Percentiles rank a stretch among this genome's conserved stretches.
phyloP scores from a whole-genome alignment of 305 asterid genomes.

The Rubia tinctorum region DNA sequence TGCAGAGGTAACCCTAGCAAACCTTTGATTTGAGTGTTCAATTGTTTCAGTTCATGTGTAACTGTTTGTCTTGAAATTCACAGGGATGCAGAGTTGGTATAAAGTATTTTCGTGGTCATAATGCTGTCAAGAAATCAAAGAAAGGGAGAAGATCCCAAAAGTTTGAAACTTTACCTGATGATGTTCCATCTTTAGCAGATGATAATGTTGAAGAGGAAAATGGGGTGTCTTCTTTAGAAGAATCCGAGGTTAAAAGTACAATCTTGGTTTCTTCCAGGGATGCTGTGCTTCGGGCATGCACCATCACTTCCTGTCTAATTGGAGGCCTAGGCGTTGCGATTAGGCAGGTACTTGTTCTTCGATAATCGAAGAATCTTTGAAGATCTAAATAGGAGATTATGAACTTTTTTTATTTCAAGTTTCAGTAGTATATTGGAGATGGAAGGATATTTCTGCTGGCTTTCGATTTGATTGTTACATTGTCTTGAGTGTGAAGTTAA shows the following conservation, averaged over 20 bases:
- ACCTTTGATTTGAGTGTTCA: slow-evolving; percentile 47
- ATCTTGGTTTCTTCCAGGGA: slow-evolving; percentile 46
- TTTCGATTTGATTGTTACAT: background rate
- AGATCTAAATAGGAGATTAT: background rate
- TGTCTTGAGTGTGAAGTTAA: background rate
- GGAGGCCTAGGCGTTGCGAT: slow-evolving; percentile 55
- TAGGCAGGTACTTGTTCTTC: slow-evolving; percentile 54
- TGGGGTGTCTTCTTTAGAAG: slow-evolving; percentile 16
- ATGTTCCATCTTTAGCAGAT: slow-evolving; percentile 10
- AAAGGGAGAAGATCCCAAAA: slow-evolving; percentile 32
- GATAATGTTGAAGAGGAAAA: slow-evolving; percentile 30
- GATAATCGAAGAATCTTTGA: background rate
- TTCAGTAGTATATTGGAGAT: background rate
- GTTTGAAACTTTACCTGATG: slow-evolving; percentile 25
- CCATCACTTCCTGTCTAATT: slow-evolving; percentile 56
- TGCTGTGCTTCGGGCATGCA: slow-evolving; percentile 86
- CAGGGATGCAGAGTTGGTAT: slow-evolving; percentile 33
- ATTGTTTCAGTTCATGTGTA: slow-evolving; percentile 8
- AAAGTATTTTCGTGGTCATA: slow-evolving; percentile 49
- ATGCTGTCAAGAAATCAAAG: slow-evolving; percentile 42
- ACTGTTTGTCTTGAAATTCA: slow-evolving; percentile 9
- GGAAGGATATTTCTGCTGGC: background rate
- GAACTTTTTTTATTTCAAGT: background rate
- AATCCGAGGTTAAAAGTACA: slow-evolving; percentile 28
- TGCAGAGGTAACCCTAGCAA: slow-evolving; percentile 24